Evolutionary conservation across 1,284 basidiomycete species (phyloP).

Genomic region (Wolfiporia cocos): DNA sequence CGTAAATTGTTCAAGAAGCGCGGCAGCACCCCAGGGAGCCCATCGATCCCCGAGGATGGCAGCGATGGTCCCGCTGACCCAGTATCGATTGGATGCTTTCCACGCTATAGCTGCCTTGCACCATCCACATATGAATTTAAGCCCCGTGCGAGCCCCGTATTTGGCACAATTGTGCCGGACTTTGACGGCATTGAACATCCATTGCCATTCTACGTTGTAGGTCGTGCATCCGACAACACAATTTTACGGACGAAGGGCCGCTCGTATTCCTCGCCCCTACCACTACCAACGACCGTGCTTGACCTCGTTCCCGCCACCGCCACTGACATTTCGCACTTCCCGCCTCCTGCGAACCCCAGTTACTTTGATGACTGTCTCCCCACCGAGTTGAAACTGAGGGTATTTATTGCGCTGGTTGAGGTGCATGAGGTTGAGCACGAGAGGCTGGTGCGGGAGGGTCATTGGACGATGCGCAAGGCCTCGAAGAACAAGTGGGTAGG

Average conservation of each 20-base stretch:
- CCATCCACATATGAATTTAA: slow-evolving; percentile 38
- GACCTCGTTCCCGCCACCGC: slow-evolving; percentile 46
- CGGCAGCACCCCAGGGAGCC: slow-evolving; percentile 7
- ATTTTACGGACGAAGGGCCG: slow-evolving; percentile 44
- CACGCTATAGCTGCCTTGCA: slow-evolving; percentile 32
- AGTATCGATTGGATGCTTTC: slow-evolving; percentile 20
- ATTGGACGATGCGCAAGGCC: slow-evolving; percentile 56
- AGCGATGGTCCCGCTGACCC: no score
- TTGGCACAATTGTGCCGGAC: slow-evolving; percentile 21
- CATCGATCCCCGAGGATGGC: slow-evolving; percentile 8
- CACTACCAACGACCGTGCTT: slow-evolving; percentile 40
- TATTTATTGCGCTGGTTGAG: slow-evolving; percentile 49
- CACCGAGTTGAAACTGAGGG: slow-evolving; percentile 64
- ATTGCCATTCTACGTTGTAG: slow-evolving; percentile 16
- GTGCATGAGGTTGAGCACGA: slow-evolving; percentile 51
- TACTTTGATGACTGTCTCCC: slow-evolving; percentile 71
- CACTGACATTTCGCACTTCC: slow-evolving; percentile 42
- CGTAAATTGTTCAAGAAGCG: slow-evolving; percentile 46
- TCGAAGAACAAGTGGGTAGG: slow-evolving; percentile 66
- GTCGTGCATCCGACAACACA: slow-evolving; percentile 15
- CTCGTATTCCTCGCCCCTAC: slow-evolving; percentile 58
- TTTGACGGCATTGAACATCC: slow-evolving; percentile 16
- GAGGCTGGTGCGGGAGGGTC: slow-evolving; percentile 32
- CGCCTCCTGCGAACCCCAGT: slow-evolving; percentile 34
- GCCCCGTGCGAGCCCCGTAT: slow-evolving; percentile 19